Evolutionary conservation across 1,284 basidiomycete genomes (phyloP), one percentile per base, ranked within the genome.

Genomic region (Ceratobasidium sp.): DNA sequence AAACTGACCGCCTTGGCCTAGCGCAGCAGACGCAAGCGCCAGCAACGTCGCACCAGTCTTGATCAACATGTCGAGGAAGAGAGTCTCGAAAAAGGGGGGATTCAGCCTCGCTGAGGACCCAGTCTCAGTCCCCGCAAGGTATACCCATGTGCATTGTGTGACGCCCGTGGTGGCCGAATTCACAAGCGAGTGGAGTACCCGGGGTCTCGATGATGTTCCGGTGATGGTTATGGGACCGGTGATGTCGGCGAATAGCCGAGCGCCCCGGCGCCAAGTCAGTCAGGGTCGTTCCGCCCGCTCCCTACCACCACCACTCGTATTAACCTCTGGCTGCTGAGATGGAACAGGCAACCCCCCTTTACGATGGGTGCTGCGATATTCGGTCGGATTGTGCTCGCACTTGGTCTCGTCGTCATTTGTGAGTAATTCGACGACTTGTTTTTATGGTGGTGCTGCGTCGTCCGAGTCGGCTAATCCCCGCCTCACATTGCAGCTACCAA

Each of bases 211-310:
- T 41, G 38, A 41, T 41, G 38, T 41, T 41, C 38, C 10, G 38
- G 38, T 41, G 38, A 55, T 55, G 4, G 38, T 10, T 30, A 30
- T 30, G 27, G 27, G 27, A 6, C 55, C 55, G 55, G 55, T 59
- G 55, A 59, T 59, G 55, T 59, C 55, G 55, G 55, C 27, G n/a
- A 33, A 59, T 59, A 59, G 55, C 55, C 55, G 55, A 59, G 55
- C 55, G 55, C 55, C 55, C 30, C 27, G 27, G 27, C n/a, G 27
- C 46, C 8, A 46, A 46, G 8, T 16, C 10, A 50, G 33, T 35
- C 33, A 35, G 33, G 27, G 30, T 18, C 57, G 14, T 27, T 5
- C 33, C 3, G 23, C 30, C 30, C 57, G 27, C 57, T 60, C 27
- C 7, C 14, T 5, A 12, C 16, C 23, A 18, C 16, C 30, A 60